Evolutionary conservation across 495 filamentous ascomycete species (phyloP), one percentile per base, ranked within the genome.

Genomic region (Hyaloscypha bicolor): DNA sequence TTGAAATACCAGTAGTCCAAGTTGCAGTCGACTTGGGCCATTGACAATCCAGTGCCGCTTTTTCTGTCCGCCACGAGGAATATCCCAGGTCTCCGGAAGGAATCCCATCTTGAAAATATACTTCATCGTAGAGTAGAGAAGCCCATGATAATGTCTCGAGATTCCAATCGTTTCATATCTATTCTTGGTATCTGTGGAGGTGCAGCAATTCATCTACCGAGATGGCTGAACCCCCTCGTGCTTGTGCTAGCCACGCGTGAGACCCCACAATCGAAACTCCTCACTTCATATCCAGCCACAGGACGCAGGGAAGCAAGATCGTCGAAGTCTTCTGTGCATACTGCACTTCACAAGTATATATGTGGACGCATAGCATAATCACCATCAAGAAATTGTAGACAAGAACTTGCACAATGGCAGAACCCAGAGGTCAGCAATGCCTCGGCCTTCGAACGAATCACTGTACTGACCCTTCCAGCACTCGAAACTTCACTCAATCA

Each of bases 401-500:
- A 9, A 60, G n/a, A 19, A 14, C 29, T 37, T 21, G 30, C 30
- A n/a, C 31, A 48, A 68, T 68, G 66, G 60, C 66, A 42, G 59
- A 67, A 62, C 48, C 65, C 14, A 67, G 57, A 62, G 65, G 65
- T 67, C 11, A 22, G 56, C 39, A 51, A 37, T 29, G 4, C 37
- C 25, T 12, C 25, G 55, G n/a, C 25, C 42, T 6, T 48, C 4
- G 42, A 48, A 48, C 42, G 16, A 48, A 14, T 45, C 42, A 6
- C 42, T 48, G 2, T 48, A 48, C 42, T 48, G 42, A 48, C 16
- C 11, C 21, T 56, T 55, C 30, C 59, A 75, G 73, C 65, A 60
- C 73, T 75, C 65, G 63, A 69, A 21, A 65, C 68, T 29, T 57
- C 73, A 0, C 71, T 75, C 16, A 69, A 58, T 53, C 71, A 71